phyloP scores from a whole-genome alignment of 768 basidiomycete genomes.

The Psilocybe tampanensis region DNA sequence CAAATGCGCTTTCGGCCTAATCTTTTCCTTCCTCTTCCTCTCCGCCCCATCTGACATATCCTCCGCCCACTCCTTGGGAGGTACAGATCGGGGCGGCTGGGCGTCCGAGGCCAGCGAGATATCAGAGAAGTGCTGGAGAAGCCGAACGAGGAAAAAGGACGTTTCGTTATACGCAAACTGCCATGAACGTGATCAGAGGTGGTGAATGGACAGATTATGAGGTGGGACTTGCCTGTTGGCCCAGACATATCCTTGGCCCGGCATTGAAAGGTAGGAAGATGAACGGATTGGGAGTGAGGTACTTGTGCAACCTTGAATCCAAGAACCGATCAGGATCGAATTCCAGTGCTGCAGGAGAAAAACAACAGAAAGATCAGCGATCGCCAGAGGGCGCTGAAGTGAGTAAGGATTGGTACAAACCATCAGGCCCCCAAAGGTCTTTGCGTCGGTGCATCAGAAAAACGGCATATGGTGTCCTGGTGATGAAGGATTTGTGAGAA shows the following conservation, averaged over 20 bases:
- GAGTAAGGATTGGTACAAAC: constrained; percentile 30
- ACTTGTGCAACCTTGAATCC: constrained; percentile 47
- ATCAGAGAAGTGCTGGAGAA: constrained; percentile 48
- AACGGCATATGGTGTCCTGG: constrained; percentile 39
- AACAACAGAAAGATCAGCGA: background rate
- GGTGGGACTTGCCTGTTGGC: constrained; percentile 40
- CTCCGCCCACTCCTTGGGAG: background rate
- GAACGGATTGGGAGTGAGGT: constrained; percentile 44
- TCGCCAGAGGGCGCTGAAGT: background rate
- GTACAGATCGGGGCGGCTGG: background rate
- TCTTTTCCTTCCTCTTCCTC: constrained; percentile 29
- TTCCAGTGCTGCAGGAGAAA: constrained; percentile 37
- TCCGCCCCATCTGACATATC: background rate
- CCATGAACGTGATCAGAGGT: too few relatives aligned
- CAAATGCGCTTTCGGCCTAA: constrained; percentile 34
- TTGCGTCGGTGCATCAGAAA: constrained; percentile 50
- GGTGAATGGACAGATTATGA: background rate
- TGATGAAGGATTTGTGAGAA: constrained; percentile 32
- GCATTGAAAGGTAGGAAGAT: constrained; percentile 42
- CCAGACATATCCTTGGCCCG: constrained; percentile 35
- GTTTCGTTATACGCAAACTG: constrained; percentile 12
- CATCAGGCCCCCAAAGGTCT: constrained; percentile 58
- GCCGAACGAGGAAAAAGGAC: constrained; percentile 55
- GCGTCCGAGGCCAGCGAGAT: background rate
- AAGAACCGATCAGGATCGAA: constrained; percentile 66